Conservation (phyloP, 164 flowering plant species). For the Stephania japonica region DNA sequence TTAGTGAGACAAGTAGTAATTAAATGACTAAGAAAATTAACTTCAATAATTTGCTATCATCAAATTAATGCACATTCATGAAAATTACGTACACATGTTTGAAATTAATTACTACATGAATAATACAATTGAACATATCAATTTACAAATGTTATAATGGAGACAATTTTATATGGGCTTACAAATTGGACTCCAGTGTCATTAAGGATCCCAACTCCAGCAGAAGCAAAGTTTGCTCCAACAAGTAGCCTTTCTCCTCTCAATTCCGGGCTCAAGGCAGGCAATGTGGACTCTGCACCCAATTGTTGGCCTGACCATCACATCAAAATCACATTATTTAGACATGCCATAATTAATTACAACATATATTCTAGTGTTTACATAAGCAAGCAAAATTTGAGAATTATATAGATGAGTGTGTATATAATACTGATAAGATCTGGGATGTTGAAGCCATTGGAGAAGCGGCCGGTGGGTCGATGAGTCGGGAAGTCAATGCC, state of each 20-base stretch:
- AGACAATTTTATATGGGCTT: constrained; percentile 19
- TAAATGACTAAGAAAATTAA: too few species aligned
- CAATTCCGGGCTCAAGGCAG: constrained; percentile 57
- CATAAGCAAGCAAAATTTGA: too few species aligned
- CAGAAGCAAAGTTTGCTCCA: constrained; percentile 93
- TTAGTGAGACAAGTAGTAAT: not conserved
- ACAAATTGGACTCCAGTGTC: constrained; percentile 90
- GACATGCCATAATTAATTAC: not conserved
- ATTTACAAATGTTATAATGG: too few species aligned
- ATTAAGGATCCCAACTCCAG: constrained; percentile 78
- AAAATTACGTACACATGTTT: too few species aligned
- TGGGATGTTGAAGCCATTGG: constrained; percentile 75
- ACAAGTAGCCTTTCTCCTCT: constrained; percentile 48
- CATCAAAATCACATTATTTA: not conserved
- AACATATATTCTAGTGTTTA: not conserved
- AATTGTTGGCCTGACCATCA: constrained; percentile 40
- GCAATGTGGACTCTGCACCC: constrained; percentile 49
- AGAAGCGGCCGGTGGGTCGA: constrained; percentile 77
- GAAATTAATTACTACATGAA: too few species aligned
- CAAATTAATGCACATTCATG: too few species aligned
- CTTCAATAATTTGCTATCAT: too few species aligned
- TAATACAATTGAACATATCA: too few species aligned
- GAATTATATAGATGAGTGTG: too few species aligned
- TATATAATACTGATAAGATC: constrained; percentile 53
- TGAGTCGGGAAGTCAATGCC: constrained; percentile 70